Conservation (phyloP, 768 basidiomycete species). For the Lactarius indigo region DNA sequence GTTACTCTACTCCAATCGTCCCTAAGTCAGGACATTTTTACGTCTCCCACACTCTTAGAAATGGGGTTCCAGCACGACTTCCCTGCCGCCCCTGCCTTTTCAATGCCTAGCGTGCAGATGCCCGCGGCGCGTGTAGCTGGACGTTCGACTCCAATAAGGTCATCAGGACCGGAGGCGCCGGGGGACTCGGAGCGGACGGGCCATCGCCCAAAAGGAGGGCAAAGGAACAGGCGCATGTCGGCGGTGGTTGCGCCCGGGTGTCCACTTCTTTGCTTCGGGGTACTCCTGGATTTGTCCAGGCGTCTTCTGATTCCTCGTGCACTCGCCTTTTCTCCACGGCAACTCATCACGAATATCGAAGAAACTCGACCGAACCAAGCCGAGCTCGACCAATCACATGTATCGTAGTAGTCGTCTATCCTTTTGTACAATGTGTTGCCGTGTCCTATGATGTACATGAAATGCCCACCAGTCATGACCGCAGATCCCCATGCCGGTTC, state of each 20-base stretch:
- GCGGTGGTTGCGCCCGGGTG: not conserved
- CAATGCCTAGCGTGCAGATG: not conserved
- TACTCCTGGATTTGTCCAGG: not conserved
- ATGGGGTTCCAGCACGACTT: not conserved
- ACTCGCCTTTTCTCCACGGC: not conserved
- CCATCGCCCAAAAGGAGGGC: not conserved
- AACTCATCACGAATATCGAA: not conserved
- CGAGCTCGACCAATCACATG: not conserved
- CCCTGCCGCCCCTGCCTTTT: not conserved
- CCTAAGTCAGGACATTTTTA: not conserved
- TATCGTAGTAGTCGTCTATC: not conserved
- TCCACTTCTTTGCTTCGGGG: not conserved
- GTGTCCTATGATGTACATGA: not conserved
- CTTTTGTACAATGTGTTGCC: not conserved
- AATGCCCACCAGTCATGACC: not conserved
- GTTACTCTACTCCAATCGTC: not conserved
- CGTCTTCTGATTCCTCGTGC: not conserved
- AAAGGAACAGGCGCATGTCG: not conserved
- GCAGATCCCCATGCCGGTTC: not conserved
- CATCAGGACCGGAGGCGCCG: not conserved
- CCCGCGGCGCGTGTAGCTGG: not conserved
- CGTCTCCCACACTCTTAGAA: not conserved
- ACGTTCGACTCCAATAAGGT: not conserved
- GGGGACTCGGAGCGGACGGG: not conserved
- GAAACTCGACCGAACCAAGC: not conserved